Percentiles rank a stretch among this genome's conserved stretches.
Conservation (phyloP, 805 yeast species). For the Zygosaccharomyces siamensis region DNA sequence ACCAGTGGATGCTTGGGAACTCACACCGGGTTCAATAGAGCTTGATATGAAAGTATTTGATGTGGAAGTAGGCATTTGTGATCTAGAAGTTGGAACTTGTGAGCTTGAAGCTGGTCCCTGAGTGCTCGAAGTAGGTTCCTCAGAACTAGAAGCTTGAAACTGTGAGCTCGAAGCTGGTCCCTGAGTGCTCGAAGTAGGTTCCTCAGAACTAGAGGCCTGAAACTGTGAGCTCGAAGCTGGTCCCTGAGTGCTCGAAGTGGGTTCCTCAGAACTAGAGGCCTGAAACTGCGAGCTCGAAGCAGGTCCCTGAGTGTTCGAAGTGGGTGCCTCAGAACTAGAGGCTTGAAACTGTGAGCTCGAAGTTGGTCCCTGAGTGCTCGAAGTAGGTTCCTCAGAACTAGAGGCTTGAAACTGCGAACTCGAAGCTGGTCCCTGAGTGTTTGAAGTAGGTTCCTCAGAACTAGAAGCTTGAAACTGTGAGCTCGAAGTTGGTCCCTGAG, state of each 20-base stretch:
- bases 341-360: not conserved
- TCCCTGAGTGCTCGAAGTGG: not conserved
- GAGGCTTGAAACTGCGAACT: not conserved
- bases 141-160: not conserved
- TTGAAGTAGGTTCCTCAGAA: not conserved
- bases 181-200: not conserved
- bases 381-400: not conserved
- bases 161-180: not conserved
- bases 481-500: not conserved
- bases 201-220: not conserved
- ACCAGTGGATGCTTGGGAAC: not conserved
- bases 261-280: not conserved
- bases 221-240: not conserved
- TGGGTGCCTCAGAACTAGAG: not conserved
- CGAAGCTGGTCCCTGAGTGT: constrained; percentile 1
- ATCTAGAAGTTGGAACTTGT: not conserved
- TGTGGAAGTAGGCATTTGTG: not conserved
- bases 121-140: not conserved
- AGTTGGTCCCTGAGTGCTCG: not conserved
- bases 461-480: not conserved
- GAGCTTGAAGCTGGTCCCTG: not conserved
- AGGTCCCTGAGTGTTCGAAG: not conserved
- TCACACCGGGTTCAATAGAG: not conserved
- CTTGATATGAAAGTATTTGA: not conserved
- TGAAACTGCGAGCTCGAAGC: not conserved